Evolutionary conservation across 1,139 yeast species (phyloP), one percentile per base, ranked within the genome.

Genomic region (Candida labiduridarum): DNA sequence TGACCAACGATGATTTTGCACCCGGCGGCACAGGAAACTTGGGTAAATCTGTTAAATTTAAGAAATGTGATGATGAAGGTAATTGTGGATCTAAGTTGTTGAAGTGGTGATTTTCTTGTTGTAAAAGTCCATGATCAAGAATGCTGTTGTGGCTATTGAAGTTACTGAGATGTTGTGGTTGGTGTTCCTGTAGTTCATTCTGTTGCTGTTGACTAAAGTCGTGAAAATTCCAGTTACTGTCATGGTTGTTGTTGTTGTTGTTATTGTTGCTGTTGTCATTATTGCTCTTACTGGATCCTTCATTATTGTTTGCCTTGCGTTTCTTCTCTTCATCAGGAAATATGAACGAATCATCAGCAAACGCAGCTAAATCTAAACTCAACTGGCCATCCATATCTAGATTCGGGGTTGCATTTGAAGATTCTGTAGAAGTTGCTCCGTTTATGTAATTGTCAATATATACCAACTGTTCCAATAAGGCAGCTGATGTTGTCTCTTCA

Each of bases 301-400:
- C 56, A 6, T 51, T 57, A 27, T 55, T 55, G 46, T 61, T 56
- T 29, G 56, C 61, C 45, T 64, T 60, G 38, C 67, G 65, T 3
- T 85, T 85, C 62, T 86, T 85, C 40, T 85, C 91, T 62, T 87
- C 92, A 62, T 87, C 94, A 0, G 91, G 90, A 62, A 87, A 87
- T 3, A 87, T 79, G 58, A 87, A 87, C 8, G 87, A 78, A 55
- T 86, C 91, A 59, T 87, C 91, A 0, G 91, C 92, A 74, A 87
- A 87, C 1, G 90, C 91, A 15, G 90, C 87, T 57, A 87, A 72
- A 63, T 87, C 94, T 34, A 86, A 82, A 29, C 87, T 82, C 29
- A 86, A 68, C 57, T 86, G 86, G 50, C 86, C 89, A 60, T 86
- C 91, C 38, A 82, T 78, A 52, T 77, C 83, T 52, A 76, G 56